Evolutionary conservation across 345 rosid species (phyloP).

Genomic region (Turritis glabra): DNA sequence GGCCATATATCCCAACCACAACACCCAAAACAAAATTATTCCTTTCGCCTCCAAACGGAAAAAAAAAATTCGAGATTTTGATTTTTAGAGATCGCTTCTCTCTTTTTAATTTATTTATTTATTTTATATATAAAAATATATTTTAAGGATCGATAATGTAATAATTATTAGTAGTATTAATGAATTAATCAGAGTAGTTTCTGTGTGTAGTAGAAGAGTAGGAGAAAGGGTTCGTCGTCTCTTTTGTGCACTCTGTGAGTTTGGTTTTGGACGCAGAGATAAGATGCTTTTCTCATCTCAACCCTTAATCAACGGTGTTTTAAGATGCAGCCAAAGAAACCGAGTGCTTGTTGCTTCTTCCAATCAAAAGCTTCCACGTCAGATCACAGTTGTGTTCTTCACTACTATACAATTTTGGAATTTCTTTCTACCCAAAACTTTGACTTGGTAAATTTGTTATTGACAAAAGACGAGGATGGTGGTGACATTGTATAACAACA

Average conservation of each 20-base stretch:
- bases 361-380: constrained; percentile 15
- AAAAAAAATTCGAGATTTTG: constrained; percentile 9
- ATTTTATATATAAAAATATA: background rate
- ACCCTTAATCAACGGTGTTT: constrained; percentile 20
- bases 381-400: background rate
- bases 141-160: background rate
- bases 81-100: constrained; percentile 31
- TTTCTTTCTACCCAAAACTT: no score
- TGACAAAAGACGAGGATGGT: background rate
- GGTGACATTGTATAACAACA: background rate
- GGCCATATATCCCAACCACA: constrained; percentile 57
- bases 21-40: constrained; percentile 15
- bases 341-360: background rate
- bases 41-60: constrained; percentile 14
- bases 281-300: constrained; percentile 9
- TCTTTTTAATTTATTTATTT: background rate
- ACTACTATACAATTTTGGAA: background rate
- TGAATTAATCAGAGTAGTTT: constrained; percentile 8
- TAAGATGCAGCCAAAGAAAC: background rate
- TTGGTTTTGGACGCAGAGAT: constrained; percentile 3
- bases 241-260: background rate
- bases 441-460: background rate
- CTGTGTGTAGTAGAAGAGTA: background rate
- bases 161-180: background rate
- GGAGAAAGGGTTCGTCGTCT: constrained; percentile 1